Base-by-base conservation (phyloP, 2,329 filamentous ascomycete species). In the Trichophyton simii region DNA sequence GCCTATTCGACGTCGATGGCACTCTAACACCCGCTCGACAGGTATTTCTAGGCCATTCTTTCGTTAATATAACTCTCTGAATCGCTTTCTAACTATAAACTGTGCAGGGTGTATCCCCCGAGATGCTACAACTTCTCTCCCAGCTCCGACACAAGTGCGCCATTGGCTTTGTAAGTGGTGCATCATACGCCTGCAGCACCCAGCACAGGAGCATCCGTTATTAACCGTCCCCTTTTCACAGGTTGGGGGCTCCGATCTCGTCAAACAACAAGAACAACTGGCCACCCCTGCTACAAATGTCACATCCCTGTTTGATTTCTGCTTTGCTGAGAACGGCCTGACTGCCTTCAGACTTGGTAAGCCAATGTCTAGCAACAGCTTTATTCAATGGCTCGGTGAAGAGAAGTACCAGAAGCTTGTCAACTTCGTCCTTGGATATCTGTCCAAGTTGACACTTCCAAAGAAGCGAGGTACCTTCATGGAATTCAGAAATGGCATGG, bases 241-340 rank as follows among this genome's bases (percentile, higher is more conserved):
- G 76, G 75, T 97, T 64, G 94, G 94, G 70, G 94, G 94, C 73
- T 94, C 88, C 69, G 88, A 97, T 80, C 83, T 96, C 65, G 78
- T 76, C 73, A 97, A 99, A 80, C 94, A 97, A 78, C 90, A 97
- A 77, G 94, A 97, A 77, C 92, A 97, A 79, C 83, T 97, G 64
- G 91, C 91, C 73, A 82, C 83, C 3, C 73, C 82, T 28, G 78
- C 82, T 62, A 81, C 87, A 67, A 74, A 79, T 68, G 92, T 97
- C 64, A 91, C 86, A 59, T 80, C 84, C 64, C 85, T 97, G 70
- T 99, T 99, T 80, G 94, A 99, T 80, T 99, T 89, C 79, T 94
- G 88, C 83, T 99, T 99, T 79, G 81, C 91, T 63, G 94, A 99
- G 80, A 99, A 99, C 78, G 94, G 94, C 9, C 84, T 99, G 67